Evolutionary conservation across 169 alveolate species (phyloP), one percentile per base, ranked within the genome.

Genomic region (Pseudocohnilembus persalinus): DNA sequence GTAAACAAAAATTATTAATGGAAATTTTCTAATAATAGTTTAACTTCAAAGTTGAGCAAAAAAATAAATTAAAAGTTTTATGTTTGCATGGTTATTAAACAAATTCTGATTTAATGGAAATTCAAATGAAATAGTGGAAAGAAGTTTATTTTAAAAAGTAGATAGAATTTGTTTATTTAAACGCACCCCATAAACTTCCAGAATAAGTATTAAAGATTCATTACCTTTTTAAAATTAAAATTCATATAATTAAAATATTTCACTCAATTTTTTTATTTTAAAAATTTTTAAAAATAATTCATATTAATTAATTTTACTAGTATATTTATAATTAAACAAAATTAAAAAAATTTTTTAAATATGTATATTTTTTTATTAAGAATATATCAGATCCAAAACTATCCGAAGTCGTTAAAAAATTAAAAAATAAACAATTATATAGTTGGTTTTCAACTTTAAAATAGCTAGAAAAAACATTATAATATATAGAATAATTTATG

Each of bases 51-150:
- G n/a, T n/a, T n/a, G n/a, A 49, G 20, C 68, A 4, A 49, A 31
- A 33, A 77, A 32, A 77, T 20, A 77, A 77, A 31, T 24, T 77
- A 31, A 77, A 72, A 77, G 33, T 77, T 33, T 30, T 77, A 16
- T 77, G 82, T 29, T 30, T 77, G 31, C 82, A 77, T 27, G 82
- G 82, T 25, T 77, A 33, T 25, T 32, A 31, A 4, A 77, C 82
- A 29, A 77, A 77, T 77, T 0, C 31, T 0, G 33, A 77, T 25
- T 28, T 77, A n/a, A 77, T 77, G 82, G 29, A 33, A 68, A 31
- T 31, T 77, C 29, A 77, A 27, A 31, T 68, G 1, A 63, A 68
- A 33, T 72, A 77, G 33, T 77, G 82, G 82, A 64, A 72, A 29
- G 63, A 34, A 11, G 68, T 49, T 20, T 77, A 77, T 27, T 77